These are phyloP conservation scores for Neurospora sp. DNA, from an alignment of 495 filamentous ascomycete species.

Conservation along the genomic window DNA sequence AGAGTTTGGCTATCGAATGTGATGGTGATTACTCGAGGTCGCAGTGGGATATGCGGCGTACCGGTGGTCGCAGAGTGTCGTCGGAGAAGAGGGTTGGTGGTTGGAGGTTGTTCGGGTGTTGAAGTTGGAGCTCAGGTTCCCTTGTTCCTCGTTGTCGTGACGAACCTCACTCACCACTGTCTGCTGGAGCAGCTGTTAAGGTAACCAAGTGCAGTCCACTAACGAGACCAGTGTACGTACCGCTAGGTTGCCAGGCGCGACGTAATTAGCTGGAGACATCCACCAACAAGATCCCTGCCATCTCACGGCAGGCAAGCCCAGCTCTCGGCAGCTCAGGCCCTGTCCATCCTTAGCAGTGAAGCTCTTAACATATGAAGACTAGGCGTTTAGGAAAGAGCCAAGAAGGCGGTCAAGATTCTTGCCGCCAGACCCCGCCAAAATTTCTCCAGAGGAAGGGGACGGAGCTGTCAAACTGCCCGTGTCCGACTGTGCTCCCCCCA, in stretches of 20 bases:
- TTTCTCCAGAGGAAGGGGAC: slow-evolving; percentile 8
- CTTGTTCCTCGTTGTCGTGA: not conserved
- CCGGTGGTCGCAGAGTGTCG: slow-evolving; percentile 3
- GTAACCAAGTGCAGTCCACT: too few relatives aligned
- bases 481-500: not conserved
- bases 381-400: not conserved
- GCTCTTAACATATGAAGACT: not conserved
- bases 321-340: not conserved
- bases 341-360: not conserved
- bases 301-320: not conserved
- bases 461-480: not conserved
- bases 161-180: not conserved
- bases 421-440: slow-evolving; percentile 27
- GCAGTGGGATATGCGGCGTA: not conserved
- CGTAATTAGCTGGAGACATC: slow-evolving; percentile 14
- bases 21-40: not conserved
- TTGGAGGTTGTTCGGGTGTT: not conserved
- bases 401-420: slow-evolving; percentile 17
- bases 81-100: not conserved
- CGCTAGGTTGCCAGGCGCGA: slow-evolving; percentile 24
- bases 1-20: not conserved
- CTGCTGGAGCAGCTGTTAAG: not conserved
- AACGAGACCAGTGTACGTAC: not conserved
- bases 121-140: not conserved
- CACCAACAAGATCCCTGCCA: not conserved